A percentile compares a stretch with the other conserved stretches of the same genome.
Evolutionary conservation across 2,329 filamentous ascomycete species (phyloP).

Genomic region (Alternaria hordeiaustralica): DNA sequence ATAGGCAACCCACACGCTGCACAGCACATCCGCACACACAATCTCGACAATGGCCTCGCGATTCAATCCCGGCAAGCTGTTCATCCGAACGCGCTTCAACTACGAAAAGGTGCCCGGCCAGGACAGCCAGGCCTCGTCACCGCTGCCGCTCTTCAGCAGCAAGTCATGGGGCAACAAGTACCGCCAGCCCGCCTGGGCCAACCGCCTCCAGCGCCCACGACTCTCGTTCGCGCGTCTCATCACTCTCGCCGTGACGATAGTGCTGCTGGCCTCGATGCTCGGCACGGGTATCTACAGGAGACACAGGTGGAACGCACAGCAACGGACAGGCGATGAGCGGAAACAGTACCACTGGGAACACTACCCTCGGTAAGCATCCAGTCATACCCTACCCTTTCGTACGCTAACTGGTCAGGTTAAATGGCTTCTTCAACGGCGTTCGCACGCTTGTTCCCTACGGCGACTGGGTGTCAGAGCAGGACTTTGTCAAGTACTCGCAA

Average conservation of each 20-base stretch:
- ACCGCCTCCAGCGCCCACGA: conserved; percentile 50
- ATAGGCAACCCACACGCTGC: conserved; percentile 32
- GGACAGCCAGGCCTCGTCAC: conserved; percentile 51
- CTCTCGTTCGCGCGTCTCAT: conserved; percentile 53
- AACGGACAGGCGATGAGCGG: conserved; percentile 41
- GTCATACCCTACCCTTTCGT: background rate
- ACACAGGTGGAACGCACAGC: conserved; percentile 42
- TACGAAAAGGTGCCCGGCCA: conserved; percentile 55
- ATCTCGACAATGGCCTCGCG: conserved; percentile 44
- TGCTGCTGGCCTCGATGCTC: conserved; percentile 52
- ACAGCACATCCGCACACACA: conserved; percentile 15
- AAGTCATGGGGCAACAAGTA: conserved; percentile 46
- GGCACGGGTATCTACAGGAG: conserved; percentile 51
- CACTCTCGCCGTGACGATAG: conserved; percentile 48
- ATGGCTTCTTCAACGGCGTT: conserved; percentile 58
- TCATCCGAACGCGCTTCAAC: conserved; percentile 52
- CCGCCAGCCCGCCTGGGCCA: conserved; percentile 46
- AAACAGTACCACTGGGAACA: conserved; percentile 55
- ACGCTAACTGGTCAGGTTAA: conserved; percentile 45
- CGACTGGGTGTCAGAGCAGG: conserved; percentile 55
- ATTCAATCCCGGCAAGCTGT: conserved; percentile 55
- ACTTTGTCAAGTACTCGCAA: conserved; percentile 49
- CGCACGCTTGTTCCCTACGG: conserved; percentile 53
- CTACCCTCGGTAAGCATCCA: conserved; percentile 49
- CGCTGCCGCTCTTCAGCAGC: conserved; percentile 48